Base-by-base conservation (phyloP, 768 basidiomycete species). In the Boletus reticuloceps region DNA sequence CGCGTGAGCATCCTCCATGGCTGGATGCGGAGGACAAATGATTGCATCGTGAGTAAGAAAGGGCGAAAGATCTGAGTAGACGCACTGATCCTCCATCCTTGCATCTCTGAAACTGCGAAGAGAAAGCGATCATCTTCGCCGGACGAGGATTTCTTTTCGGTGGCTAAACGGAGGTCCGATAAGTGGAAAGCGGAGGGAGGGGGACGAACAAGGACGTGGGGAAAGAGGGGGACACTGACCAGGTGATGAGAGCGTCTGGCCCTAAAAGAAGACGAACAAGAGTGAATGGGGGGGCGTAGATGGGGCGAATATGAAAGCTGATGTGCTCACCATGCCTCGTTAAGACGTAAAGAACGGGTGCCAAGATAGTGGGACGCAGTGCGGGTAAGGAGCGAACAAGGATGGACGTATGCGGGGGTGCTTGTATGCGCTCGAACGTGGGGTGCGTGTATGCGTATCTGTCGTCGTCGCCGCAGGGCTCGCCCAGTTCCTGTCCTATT, bases 71-170 rank as follows among this genome's bases (percentile, higher is more conserved):
- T 1, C 8, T 1, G 16, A 48, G 37, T 3, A 56, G 31, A 88
- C 96, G 75, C 67, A 99, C 96, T 85, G 74, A 98, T 88, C 73
- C 97, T 81, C 97, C 97, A 99, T 65, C 97, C 97, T 73, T 99
- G 97, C 96, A 98, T 98, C 75, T 98, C 95, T 44, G 90, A 87
- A 41, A 97, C 81, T 8, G 82, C 88, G 72, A 86, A 98, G 44
- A 79, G 64, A 72, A 82, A 86, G 54, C 82, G 82, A 56, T 77
- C 79, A 82, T 92, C 86, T 59, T 76, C 78, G 41, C 91, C 94
- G 20, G 78, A 71, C 62, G 85, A 81, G 6, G 91, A 86, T 68
- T 79, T 82, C 80, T 98, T 99, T 60, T 83, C 82, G 50, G 89
- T 94, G 20, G 85, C 93, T 94, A 64, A 37, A 55, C 54, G 36